phyloP scores from a whole-genome alignment of 2,329 filamentous ascomycete genomes.

The Aspergillus aculeatinus region DNA sequence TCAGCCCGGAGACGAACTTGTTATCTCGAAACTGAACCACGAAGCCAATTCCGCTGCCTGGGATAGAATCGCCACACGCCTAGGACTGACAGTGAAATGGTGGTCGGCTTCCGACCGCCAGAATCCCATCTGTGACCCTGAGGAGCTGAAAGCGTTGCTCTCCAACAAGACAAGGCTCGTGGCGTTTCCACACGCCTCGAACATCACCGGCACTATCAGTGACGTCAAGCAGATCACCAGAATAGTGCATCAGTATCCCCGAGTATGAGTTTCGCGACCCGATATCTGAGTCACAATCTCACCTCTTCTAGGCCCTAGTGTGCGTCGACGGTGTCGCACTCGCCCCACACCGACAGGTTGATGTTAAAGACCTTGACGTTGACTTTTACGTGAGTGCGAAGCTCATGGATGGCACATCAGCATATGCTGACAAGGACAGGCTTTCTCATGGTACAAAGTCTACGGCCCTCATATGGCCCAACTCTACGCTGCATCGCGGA shows the following conservation, averaged over 20 bases:
- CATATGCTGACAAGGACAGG: conserved; percentile 18
- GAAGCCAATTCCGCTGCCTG: conserved; percentile 76
- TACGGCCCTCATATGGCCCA: conserved; percentile 74
- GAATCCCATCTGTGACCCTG: conserved; percentile 60
- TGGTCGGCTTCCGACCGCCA: conserved; percentile 56
- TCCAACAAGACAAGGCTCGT: conserved; percentile 67
- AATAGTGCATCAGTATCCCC: conserved; percentile 45
- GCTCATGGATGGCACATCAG: too few species aligned
- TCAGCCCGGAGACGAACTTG: conserved; percentile 61
- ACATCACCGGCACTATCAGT: conserved; percentile 71
- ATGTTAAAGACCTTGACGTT: conserved; percentile 66
- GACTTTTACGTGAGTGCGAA: conserved; percentile 61
- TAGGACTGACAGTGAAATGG: conserved; percentile 66
- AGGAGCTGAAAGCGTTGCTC: conserved; percentile 60
- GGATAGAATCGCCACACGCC: conserved; percentile 64
- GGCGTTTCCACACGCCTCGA: conserved; percentile 70
- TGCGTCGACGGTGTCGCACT: conserved; percentile 76
- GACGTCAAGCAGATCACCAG: conserved; percentile 37
- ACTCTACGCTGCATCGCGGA: conserved; percentile 62
- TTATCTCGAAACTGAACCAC: conserved; percentile 72
- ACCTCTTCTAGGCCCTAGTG: conserved; percentile 52
- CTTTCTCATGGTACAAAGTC: conserved; percentile 81
- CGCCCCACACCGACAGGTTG: conserved; percentile 69
- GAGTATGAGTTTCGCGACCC: conserved; percentile 22
- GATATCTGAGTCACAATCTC: not conserved